These are phyloP conservation scores for Aspergillus indologenus DNA, from an alignment of 495 filamentous ascomycete species.

Conservation along the genomic window DNA sequence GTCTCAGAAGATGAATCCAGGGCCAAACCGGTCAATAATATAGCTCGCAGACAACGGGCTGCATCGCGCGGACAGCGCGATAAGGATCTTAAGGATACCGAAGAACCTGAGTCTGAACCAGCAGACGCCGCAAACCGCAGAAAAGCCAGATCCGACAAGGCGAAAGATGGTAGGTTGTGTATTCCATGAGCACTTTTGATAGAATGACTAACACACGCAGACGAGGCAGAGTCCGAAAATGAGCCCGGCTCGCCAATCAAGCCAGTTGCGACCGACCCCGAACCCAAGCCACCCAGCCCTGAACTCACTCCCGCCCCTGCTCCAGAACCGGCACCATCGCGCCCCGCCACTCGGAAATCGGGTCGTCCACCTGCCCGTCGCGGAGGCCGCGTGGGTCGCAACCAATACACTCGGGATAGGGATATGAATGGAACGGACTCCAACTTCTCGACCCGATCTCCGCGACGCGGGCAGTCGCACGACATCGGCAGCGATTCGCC, in stretches of 20 bases:
- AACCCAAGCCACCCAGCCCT: constrained; percentile 47
- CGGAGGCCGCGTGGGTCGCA: constrained; percentile 70
- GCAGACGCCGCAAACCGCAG: constrained; percentile 69
- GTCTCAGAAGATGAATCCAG: constrained; percentile 71
- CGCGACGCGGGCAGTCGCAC: constrained; percentile 63
- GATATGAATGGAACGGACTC: constrained; percentile 53
- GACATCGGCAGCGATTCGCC: constrained; percentile 51
- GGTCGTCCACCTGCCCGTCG: constrained; percentile 61
- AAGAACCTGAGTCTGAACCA: constrained; percentile 62
- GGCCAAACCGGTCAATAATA: constrained; percentile 43
- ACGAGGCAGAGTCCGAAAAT: constrained; percentile 36
- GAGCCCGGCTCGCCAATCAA: constrained; percentile 41
- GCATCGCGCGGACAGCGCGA: constrained; percentile 66
- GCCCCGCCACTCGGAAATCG: constrained; percentile 61
- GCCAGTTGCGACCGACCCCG: constrained; percentile 35
- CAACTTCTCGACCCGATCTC: constrained; percentile 43
- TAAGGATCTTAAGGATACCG: constrained; percentile 65
- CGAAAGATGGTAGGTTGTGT: constrained; percentile 68
- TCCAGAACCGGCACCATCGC: constrained; percentile 38
- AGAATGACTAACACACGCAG: constrained; percentile 9
- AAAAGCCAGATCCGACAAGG: constrained; percentile 69
- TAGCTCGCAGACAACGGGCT: constrained; percentile 62
- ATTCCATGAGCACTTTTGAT: constrained; percentile 14
- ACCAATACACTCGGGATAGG: constrained; percentile 80
- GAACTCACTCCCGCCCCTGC: constrained; percentile 49